phyloP scores from a whole-genome alignment of 306 rosid species.

The Alnus glutinosa region DNA sequence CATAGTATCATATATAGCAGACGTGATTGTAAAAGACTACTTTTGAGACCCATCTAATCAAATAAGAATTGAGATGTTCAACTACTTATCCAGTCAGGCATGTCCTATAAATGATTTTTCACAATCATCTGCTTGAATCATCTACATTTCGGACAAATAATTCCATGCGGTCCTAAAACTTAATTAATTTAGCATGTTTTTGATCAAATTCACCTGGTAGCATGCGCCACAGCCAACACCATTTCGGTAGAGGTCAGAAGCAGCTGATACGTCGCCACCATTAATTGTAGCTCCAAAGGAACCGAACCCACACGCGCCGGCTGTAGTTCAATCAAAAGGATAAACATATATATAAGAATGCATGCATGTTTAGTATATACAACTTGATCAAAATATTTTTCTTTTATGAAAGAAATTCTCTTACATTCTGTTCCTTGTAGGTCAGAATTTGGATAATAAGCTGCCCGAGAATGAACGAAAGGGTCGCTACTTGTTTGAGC shows the following conservation, averaged over 20 bases:
- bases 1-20: no score
- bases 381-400: constrained; percentile 3
- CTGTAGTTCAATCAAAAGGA: constrained; percentile 39
- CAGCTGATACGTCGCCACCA: constrained; percentile 87
- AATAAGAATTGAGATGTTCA: no score
- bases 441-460: constrained; percentile 78
- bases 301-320: constrained; percentile 82
- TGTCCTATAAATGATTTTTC: no score
- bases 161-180: no score
- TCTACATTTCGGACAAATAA: no score
- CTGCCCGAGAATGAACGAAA: constrained; percentile 73
- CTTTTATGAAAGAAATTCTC: constrained; percentile 21
- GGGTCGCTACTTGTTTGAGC: constrained; percentile 59
- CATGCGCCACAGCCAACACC: constrained; percentile 98
- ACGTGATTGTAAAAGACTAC: no score
- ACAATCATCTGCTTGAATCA: no score
- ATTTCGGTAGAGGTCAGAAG: constrained; percentile 66
- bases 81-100: no score
- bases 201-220: constrained; percentile 62
- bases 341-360: neutral
- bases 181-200: no score
- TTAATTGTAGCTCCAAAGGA: constrained; percentile 85
- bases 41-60: no score
- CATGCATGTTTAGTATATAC: constrained; percentile 17
- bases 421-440: constrained; percentile 77